Percentiles rank a stretch among this genome's conserved stretches.
These are phyloP conservation scores for Cercospora nicotianae DNA, from an alignment of 2,329 filamentous ascomycete species.

Conservation along the genomic window DNA sequence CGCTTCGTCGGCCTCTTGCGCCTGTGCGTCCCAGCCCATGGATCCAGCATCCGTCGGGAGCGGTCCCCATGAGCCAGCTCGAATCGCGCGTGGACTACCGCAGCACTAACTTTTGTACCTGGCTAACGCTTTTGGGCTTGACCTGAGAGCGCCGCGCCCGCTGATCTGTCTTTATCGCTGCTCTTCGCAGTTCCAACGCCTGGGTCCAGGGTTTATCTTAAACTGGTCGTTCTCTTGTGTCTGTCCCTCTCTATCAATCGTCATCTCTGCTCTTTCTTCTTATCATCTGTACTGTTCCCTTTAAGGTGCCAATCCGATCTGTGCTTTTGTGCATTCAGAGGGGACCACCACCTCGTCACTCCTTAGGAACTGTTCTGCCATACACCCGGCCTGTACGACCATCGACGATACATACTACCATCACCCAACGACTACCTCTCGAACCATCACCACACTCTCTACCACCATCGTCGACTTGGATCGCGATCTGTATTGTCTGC, in stretches of 20 bases:
- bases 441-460: constrained; percentile 17
- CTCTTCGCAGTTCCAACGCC: constrained; percentile 29
- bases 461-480: background rate
- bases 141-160: constrained; percentile 27
- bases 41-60: constrained; percentile 30
- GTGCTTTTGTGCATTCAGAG: constrained; percentile 21
- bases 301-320: constrained; percentile 26
- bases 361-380: constrained; percentile 29
- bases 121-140: constrained; percentile 29
- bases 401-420: background rate
- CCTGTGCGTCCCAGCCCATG: constrained; percentile 21
- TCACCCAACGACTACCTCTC: background rate
- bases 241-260: constrained; percentile 28
- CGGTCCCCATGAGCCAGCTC: constrained; percentile 32
- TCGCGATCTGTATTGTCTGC: constrained; percentile 21
- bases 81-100: constrained; percentile 30
- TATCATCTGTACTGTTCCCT: constrained; percentile 23
- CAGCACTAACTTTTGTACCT: constrained; percentile 31
- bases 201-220: constrained; percentile 36
- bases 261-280: constrained; percentile 31
- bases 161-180: constrained; percentile 34
- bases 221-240: constrained; percentile 29
- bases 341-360: constrained; percentile 25
- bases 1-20: background rate
- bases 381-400: constrained; percentile 25